Conservation (phyloP, 1,284 basidiomycete genomes). For the Testicularia cyperi region DNA sequence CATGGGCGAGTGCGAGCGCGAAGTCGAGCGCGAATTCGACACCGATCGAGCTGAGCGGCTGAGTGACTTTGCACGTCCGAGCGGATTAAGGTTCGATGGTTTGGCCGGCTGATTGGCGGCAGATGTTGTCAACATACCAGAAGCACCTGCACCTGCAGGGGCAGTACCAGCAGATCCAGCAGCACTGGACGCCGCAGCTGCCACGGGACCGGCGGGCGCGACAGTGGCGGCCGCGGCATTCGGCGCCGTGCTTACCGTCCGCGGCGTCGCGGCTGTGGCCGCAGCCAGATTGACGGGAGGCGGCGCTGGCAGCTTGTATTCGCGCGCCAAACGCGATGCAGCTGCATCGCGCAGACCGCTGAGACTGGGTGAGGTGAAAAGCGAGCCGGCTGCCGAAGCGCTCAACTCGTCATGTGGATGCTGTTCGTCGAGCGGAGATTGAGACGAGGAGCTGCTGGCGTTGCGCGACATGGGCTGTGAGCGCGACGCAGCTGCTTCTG, state of each 20-base stretch:
- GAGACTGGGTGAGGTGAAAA: slow-evolving; percentile 25
- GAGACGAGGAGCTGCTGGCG: not conserved
- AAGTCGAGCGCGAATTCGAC: slow-evolving; percentile 89
- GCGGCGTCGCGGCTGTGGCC: slow-evolving; percentile 13
- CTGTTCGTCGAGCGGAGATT: no score
- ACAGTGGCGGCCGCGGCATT: no score
- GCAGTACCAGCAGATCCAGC: no score
- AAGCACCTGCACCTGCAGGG: no score
- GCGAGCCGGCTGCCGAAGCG: slow-evolving; percentile 2
- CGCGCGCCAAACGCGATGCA: slow-evolving; percentile 20
- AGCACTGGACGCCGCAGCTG: no score
- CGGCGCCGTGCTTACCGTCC: slow-evolving; percentile 19
- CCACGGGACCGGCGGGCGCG: no score
- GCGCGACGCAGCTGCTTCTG: slow-evolving; percentile 17
- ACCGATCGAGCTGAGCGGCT: slow-evolving; percentile 40
- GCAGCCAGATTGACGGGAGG: slow-evolving; percentile 32
- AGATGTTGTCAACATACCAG: slow-evolving; percentile 6
- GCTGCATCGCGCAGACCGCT: slow-evolving; percentile 23
- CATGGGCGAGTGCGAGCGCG: slow-evolving; percentile 89
- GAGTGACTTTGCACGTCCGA: slow-evolving; percentile 29
- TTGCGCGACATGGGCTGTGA: slow-evolving; percentile 1
- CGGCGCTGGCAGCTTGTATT: slow-evolving; percentile 41
- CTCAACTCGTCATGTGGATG: not conserved
- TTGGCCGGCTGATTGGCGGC: slow-evolving; percentile 27
- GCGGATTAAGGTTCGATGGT: slow-evolving; percentile 35